Conservation (phyloP, 1,284 basidiomycete species). For the Austropuccinia psidii region DNA sequence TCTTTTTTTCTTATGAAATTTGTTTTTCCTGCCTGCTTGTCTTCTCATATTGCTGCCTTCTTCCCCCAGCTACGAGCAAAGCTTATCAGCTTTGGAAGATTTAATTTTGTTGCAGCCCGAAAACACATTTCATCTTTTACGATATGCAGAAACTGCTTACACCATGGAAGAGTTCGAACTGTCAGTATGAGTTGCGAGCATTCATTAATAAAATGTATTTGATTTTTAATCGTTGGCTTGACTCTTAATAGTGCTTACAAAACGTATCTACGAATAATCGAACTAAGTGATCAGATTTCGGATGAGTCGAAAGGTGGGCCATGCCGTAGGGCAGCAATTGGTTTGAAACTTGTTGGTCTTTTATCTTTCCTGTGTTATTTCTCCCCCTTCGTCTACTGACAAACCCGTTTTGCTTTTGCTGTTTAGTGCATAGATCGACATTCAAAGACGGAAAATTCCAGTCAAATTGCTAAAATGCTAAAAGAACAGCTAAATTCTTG, state of each 20-base stretch:
- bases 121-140: slow-evolving; percentile 71
- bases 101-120: slow-evolving; percentile 71
- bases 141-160: slow-evolving; percentile 79
- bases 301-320: slow-evolving; percentile 30
- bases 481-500: not conserved
- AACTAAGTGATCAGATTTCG: slow-evolving; percentile 55
- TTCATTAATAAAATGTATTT: not conserved
- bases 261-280: slow-evolving; percentile 69
- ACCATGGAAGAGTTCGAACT: slow-evolving; percentile 58
- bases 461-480: slow-evolving; percentile 8
- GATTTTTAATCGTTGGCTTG: not conserved
- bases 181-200: slow-evolving; percentile 39
- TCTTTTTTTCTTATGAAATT: slow-evolving; percentile 38
- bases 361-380: not conserved
- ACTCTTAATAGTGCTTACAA: slow-evolving; percentile 64
- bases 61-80: slow-evolving; percentile 54
- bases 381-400: not conserved
- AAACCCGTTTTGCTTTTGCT: not conserved
- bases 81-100: slow-evolving; percentile 70
- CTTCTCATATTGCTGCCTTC: not conserved
- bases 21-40: not conserved
- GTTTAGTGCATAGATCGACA: slow-evolving; percentile 18
- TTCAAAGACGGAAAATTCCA: not conserved
- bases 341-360: slow-evolving; percentile 28
- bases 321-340: slow-evolving; percentile 29